phyloP scores from a whole-genome alignment of 306 rosid species.

The Castanopsis chinensis region DNA sequence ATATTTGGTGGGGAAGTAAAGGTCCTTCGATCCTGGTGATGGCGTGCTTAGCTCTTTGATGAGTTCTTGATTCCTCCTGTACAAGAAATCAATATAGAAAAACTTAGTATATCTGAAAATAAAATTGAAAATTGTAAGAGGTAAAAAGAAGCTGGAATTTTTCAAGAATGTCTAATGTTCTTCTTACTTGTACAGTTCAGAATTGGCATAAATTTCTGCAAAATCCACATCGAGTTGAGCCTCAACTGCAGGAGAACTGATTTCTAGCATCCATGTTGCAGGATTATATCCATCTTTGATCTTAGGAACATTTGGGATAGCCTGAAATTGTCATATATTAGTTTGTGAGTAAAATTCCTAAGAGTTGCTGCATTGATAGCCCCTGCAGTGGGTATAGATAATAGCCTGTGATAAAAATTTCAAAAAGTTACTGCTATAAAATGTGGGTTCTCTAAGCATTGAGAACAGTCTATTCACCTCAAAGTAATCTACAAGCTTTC shows the following conservation, averaged over 20 bases:
- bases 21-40: slow-evolving; percentile 37
- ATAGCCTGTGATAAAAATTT: background rate
- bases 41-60: slow-evolving; percentile 45
- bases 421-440: background rate
- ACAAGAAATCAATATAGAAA: background rate
- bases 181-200: slow-evolving; percentile 46
- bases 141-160: background rate
- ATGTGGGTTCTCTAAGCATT: background rate
- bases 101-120: background rate
- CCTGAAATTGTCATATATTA: slow-evolving; percentile 27
- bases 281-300: slow-evolving; percentile 48
- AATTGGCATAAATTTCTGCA: slow-evolving; percentile 43
- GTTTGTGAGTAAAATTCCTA: background rate
- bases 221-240: slow-evolving; percentile 41
- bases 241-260: slow-evolving; percentile 40
- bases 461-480: slow-evolving; percentile 31
- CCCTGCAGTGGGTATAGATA: too few species aligned
- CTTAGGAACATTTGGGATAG: slow-evolving; percentile 45
- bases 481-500: slow-evolving; percentile 45
- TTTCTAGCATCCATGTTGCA: slow-evolving; percentile 52
- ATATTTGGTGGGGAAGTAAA: slow-evolving; percentile 38
- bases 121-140: slow-evolving; percentile 12
- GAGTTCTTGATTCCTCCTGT: slow-evolving; percentile 45
- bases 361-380: too few species aligned
- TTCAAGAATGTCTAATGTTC: background rate